These are phyloP conservation scores for Rhodotorula paludigena DNA, from an alignment of 768 basidiomycete genomes.

Conservation along the genomic window DNA sequence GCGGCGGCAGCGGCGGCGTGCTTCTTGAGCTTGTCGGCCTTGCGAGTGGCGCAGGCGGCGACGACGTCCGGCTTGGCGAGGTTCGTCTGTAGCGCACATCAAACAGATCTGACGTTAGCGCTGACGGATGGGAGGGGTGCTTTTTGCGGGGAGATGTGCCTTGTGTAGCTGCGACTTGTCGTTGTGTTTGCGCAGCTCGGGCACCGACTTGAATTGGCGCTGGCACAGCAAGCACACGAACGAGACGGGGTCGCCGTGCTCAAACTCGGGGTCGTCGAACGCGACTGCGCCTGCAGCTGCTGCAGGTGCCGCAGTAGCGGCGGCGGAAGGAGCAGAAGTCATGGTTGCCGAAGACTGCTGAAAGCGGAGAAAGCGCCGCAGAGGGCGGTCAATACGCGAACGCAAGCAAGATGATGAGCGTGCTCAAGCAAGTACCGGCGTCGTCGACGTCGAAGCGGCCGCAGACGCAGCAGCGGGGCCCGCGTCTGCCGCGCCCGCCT, in stretches of 20 bases:
- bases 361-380: not conserved
- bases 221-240: constrained; percentile 85
- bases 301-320: not conserved
- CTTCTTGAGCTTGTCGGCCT: constrained; percentile 59
- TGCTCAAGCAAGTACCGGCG: constrained; percentile 27
- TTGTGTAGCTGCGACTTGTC: constrained; percentile 94
- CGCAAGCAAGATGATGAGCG: constrained; percentile 16
- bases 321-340: not conserved
- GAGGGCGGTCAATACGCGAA: constrained; percentile 14
- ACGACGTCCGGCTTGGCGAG: constrained; percentile 54
- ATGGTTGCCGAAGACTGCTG: not conserved
- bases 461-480: not conserved
- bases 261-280: constrained; percentile 60
- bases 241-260: constrained; percentile 70
- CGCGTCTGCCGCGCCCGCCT: constrained; percentile 7
- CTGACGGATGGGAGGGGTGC: not conserved
- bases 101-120: not conserved
- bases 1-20: constrained; percentile 48
- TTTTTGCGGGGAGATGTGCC: constrained; percentile 53
- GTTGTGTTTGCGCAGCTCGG: constrained; percentile 82
- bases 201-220: constrained; percentile 81
- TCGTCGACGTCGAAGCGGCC: not conserved
- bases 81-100: constrained; percentile 63
- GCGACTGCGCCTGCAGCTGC: constrained; percentile 8
- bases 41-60: constrained; percentile 59